Conservation (phyloP, 1,284 basidiomycete species). For the Cryptococcus sp. region DNA sequence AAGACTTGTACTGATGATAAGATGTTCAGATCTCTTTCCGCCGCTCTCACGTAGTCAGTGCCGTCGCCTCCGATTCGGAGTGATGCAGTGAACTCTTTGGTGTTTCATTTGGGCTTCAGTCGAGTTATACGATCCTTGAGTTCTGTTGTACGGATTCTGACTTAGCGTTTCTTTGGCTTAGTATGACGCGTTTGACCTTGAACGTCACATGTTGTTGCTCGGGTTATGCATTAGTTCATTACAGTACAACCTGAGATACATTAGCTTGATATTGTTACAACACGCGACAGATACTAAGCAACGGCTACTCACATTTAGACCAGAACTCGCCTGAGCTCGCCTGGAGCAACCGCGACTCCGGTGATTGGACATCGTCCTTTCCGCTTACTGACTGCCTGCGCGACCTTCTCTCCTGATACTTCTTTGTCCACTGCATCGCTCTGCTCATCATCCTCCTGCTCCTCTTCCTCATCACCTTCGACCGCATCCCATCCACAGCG, state of each 20-base stretch:
- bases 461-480: constrained; percentile 58
- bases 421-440: neutral
- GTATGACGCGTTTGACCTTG: no score
- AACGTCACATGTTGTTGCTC: neutral
- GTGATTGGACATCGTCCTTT: constrained; percentile 84
- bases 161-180: no score
- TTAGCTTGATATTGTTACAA: neutral
- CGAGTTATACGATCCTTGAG: no score
- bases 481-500: constrained; percentile 86
- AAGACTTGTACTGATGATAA: no score
- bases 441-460: constrained; percentile 15
- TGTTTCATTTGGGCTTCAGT: neutral
- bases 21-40: constrained; percentile 34
- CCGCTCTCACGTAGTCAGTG: constrained; percentile 15
- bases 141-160: no score
- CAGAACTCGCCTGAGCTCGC: constrained; percentile 85
- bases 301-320: constrained; percentile 55
- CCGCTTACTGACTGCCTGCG: constrained; percentile 7
- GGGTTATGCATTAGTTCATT: neutral
- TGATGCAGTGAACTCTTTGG: neutral
- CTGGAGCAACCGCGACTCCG: constrained; percentile 67
- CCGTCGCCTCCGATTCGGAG: constrained; percentile 25
- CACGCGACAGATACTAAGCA: neutral
- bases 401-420: neutral
- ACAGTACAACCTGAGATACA: neutral